Percentiles rank a stretch among this genome's conserved stretches.
Conservation (phyloP, 106 monocot genomes). For the Triglochin maritima region DNA sequence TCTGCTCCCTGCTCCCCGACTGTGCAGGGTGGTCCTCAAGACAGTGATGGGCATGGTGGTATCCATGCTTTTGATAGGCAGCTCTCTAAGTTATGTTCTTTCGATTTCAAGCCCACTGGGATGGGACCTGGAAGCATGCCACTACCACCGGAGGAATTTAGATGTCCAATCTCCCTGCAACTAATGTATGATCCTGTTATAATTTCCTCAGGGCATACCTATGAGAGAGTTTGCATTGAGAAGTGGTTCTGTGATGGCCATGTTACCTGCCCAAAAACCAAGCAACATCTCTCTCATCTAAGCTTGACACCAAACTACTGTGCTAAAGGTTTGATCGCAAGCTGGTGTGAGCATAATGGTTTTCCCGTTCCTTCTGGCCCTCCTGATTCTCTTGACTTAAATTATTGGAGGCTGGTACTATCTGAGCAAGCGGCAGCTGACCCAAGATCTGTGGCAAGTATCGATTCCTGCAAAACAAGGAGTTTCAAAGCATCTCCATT, state of each 20-base stretch:
- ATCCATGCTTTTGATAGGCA: slow-evolving; percentile 31
- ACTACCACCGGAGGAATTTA: slow-evolving; percentile 69
- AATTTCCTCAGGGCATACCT: slow-evolving; percentile 89
- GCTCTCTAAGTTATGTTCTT: slow-evolving; percentile 34
- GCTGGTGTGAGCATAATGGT: slow-evolving; percentile 90
- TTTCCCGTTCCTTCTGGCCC: slow-evolving; percentile 51
- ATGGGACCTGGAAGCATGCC: slow-evolving; percentile 32
- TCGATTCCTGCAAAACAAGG: slow-evolving; percentile 43
- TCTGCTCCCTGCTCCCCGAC: slow-evolving; percentile 61
- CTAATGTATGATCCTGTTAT: slow-evolving; percentile 98
- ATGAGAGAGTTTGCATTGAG: slow-evolving; percentile 80
- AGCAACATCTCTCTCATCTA: slow-evolving; percentile 66
- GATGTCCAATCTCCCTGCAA: slow-evolving; percentile 82
- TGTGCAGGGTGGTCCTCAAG: slow-evolving; percentile 23
- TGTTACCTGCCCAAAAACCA: slow-evolving; percentile 82
- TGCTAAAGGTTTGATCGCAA: slow-evolving; percentile 81
- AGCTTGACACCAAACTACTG: slow-evolving; percentile 78
- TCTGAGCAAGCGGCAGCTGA: slow-evolving; percentile 29
- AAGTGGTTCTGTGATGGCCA: slow-evolving; percentile 97
- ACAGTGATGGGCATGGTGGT: slow-evolving; percentile 8
- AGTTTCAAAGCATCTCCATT: slow-evolving; percentile 19
- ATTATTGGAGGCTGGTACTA: slow-evolving; percentile 38
- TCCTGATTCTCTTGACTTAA: slow-evolving; percentile 60
- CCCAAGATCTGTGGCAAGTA: slow-evolving; percentile 23
- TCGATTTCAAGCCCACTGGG: slow-evolving; percentile 27